These are phyloP conservation scores for Collybia mongolica DNA, from an alignment of 768 basidiomycete genomes.

Conservation along the genomic window DNA sequence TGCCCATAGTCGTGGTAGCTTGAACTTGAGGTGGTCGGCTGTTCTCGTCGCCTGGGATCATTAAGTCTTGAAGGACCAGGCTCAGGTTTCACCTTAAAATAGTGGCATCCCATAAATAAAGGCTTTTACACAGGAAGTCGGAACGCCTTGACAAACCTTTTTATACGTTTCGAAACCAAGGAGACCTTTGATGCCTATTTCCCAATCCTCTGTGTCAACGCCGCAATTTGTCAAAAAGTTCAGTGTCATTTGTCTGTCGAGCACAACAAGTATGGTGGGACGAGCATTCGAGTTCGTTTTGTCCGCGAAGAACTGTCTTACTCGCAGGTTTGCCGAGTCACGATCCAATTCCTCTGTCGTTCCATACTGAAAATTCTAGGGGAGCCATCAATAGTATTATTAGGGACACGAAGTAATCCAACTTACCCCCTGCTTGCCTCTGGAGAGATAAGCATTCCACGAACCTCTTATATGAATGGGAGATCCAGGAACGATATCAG, in stretches of 20 bases:
- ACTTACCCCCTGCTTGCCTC: neutral
- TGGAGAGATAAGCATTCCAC: too few species aligned
- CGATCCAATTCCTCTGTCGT: slow-evolving; percentile 15
- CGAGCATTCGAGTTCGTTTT: slow-evolving; percentile 1
- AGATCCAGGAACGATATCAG: slow-evolving; percentile 1
- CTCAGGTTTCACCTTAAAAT: slow-evolving; percentile 6
- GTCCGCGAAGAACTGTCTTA: slow-evolving; percentile 17
- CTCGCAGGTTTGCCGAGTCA: slow-evolving; percentile 12
- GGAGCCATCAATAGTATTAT: neutral
- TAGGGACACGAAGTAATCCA: neutral
- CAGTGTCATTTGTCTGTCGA: slow-evolving; percentile 36
- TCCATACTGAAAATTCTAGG: slow-evolving; percentile 29
- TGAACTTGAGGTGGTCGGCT: neutral
- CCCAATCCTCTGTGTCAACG: slow-evolving; percentile 40
- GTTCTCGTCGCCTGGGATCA: slow-evolving; percentile 3
- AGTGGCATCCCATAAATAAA: neutral
- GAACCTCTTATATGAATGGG: neutral
- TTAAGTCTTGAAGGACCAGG: neutral
- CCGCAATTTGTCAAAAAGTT: slow-evolving; percentile 39
- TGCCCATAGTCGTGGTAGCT: slow-evolving; percentile 3
- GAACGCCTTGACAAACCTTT: neutral
- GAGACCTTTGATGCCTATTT: slow-evolving; percentile 35
- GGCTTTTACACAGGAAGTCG: neutral
- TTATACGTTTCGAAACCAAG: slow-evolving; percentile 14
- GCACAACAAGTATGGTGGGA: slow-evolving; percentile 48